Conservation (phyloP, 2,329 filamentous ascomycete species). For the Epichloe uncinata region DNA sequence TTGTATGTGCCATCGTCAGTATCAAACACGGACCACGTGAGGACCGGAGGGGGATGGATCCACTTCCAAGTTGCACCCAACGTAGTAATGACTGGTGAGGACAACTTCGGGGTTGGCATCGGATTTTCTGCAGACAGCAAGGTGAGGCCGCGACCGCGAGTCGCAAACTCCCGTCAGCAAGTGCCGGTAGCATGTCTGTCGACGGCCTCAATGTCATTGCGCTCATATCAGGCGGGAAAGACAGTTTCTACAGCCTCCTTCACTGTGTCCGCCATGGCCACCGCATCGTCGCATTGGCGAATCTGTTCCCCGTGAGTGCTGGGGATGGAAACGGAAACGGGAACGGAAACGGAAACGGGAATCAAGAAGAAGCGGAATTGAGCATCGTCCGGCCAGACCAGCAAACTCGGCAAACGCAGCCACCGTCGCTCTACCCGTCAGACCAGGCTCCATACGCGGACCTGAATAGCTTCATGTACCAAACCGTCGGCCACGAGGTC, state of each 20-base stretch:
- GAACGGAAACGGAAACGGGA: background rate
- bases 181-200: slow-evolving; percentile 21
- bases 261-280: slow-evolving; percentile 85
- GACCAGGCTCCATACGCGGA: slow-evolving; percentile 30
- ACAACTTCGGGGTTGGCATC: background rate
- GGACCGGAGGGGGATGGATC: background rate
- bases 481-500: slow-evolving; percentile 82
- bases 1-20: too few relatives aligned
- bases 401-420: slow-evolving; percentile 1
- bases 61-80: background rate
- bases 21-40: background rate
- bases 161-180: background rate
- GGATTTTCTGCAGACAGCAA: background rate
- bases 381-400: slow-evolving; percentile 10
- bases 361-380: background rate
- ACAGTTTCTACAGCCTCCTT: slow-evolving; percentile 85
- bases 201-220: slow-evolving; percentile 65
- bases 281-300: slow-evolving; percentile 73
- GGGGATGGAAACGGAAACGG: background rate
- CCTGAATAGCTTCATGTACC: slow-evolving; percentile 98
- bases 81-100: too few relatives aligned
- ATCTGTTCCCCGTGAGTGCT: slow-evolving; percentile 49
- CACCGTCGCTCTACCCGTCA: background rate
- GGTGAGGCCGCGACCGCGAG: background rate
- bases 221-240: slow-evolving; percentile 90